phyloP scores from a whole-genome alignment of 169 alveolate genomes.

The Eimeria nieschulzi region DNA sequence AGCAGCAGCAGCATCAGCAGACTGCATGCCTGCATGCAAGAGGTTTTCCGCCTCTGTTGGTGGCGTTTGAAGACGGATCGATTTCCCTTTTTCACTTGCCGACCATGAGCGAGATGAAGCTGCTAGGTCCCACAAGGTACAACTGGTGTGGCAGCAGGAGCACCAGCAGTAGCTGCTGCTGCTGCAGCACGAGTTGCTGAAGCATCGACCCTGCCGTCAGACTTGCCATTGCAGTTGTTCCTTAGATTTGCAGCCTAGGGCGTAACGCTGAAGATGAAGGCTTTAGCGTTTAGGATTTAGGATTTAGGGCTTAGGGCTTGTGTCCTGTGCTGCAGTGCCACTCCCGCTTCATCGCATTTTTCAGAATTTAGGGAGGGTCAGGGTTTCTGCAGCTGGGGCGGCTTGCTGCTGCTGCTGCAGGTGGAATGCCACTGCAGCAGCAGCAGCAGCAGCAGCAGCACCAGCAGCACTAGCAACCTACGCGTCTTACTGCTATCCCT shows the following conservation, averaged over 20 bases:
- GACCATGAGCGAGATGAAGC: neutral
- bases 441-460: conserved; percentile 51
- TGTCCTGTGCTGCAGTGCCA: conserved; percentile 19
- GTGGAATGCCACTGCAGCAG: conserved; percentile 52
- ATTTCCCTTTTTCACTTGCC: conserved; percentile 22
- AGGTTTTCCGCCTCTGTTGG: conserved; percentile 13
- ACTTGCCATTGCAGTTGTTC: neutral
- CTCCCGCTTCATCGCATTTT: neutral
- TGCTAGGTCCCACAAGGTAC: conserved; percentile 49
- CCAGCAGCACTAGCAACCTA: neutral
- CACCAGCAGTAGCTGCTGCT: conserved; percentile 1
- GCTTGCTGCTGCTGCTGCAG: conserved; percentile 58
- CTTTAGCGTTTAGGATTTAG: neutral
- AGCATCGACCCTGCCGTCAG: neutral
- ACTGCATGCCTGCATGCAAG: neutral
- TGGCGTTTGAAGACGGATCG: conserved; percentile 11
- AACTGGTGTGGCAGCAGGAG: neutral
- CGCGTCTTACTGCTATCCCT: neutral
- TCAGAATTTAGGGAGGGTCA: conserved; percentile 36
- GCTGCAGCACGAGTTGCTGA: neutral
- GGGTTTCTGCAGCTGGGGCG: conserved; percentile 55
- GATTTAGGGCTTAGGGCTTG: conserved; percentile 14
- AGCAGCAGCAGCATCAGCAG: conserved; percentile 52
- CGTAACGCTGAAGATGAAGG: neutral
- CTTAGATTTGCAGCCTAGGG: neutral